These are phyloP conservation scores for Pachysolen tannophilus DNA, from an alignment of 805 yeast species.

Conservation along the genomic window DNA sequence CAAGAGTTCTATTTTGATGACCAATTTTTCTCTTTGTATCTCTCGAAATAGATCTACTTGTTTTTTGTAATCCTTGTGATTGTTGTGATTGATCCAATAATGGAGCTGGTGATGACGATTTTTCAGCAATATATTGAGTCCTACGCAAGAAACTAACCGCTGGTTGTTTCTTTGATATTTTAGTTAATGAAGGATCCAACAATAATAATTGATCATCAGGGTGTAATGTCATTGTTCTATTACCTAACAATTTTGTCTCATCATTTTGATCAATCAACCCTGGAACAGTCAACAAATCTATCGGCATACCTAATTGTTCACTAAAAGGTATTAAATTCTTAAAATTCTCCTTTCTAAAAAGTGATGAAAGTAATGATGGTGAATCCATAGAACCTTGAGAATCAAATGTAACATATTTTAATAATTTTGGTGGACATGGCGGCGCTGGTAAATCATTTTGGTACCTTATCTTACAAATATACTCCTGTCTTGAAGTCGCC, in stretches of 20 bases:
- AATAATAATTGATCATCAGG: constrained; percentile 71
- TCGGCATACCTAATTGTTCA: constrained; percentile 63
- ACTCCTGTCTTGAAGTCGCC: constrained; percentile 53
- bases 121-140: constrained; percentile 75
- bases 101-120: constrained; percentile 18
- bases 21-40: constrained; percentile 8
- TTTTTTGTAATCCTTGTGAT: neutral
- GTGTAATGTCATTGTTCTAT: constrained; percentile 37
- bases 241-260: constrained; percentile 30
- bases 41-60: neutral
- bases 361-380: constrained; percentile 54
- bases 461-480: constrained; percentile 76
- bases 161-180: constrained; percentile 13
- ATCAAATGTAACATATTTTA: constrained; percentile 43
- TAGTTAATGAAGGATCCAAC: constrained; percentile 65
- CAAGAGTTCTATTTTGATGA: too few species aligned
- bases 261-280: constrained; percentile 61
- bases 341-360: constrained; percentile 70
- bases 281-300: constrained; percentile 61
- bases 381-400: constrained; percentile 37
- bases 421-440: constrained; percentile 78
- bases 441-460: constrained; percentile 90
- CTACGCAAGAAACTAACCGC: constrained; percentile 66
- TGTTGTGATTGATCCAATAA: constrained; percentile 2
- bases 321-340: constrained; percentile 51